Evolutionary conservation across 1,284 basidiomycete species (phyloP), one percentile per base, ranked within the genome.

Genomic region (Ceratobasidium sp.): DNA sequence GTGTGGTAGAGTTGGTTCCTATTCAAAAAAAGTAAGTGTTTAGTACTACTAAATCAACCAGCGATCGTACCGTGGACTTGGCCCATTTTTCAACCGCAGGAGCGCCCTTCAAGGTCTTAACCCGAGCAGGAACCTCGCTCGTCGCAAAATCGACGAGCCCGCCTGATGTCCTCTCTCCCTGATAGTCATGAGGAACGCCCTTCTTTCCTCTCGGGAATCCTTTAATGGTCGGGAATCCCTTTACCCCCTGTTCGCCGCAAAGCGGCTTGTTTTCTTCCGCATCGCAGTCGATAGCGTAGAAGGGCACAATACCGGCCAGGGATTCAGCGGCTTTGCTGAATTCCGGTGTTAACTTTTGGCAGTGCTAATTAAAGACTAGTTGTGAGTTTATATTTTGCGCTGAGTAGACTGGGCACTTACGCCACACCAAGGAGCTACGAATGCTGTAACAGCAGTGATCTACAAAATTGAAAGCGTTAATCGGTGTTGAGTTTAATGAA

Each of bases 191-290:
- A 0, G 93, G 86, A 1, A 88, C 83, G 0, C 89, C 80, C 73
- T 89, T 85, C 23, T 82, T 84, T 13, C 93, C 94, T 52, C 89
- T 85, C 14, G 94, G 93, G 82, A 91, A 96, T 78, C 87, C 88
- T 83, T 94, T 98, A 80, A 96, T 85, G 2, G 96, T 98, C 0
- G 96, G 96, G 86, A 96, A 98, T 1, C 96, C 96, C 82, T 95
- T 86, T 23, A 98, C 87, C n/a, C 89, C 88, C 84, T 94, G 92
- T 75, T 94, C 88, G 0, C 88, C 88, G 79, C 96, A 98, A 9
- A 96, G 82, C 7, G 83, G 85, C 80, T 92, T 94, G 82, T 98
- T 97, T 78, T 84, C 83, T 28, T 89, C 86, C n/a, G 87, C 90
- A 78, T 98, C 96, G 77, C 96, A 98, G 80, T 98, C 94, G 54